Base-by-base conservation (phyloP, 2,329 filamentous ascomycete species). In the Pyrenophora seminiperda region DNA sequence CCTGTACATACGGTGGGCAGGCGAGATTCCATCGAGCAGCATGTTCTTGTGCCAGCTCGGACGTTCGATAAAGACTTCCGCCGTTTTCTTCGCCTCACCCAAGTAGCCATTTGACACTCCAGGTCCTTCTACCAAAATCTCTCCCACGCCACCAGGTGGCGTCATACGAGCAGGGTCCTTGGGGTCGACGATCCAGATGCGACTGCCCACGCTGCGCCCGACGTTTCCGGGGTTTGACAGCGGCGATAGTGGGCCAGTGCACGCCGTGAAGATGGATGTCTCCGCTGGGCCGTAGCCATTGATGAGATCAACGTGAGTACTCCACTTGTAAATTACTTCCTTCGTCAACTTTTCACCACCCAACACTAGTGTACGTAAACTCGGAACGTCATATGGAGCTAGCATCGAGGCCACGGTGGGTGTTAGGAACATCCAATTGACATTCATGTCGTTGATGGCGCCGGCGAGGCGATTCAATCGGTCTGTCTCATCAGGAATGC, bases 201-300 rank as follows among this genome's bases (percentile, higher is more conserved):
- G 39, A n/a, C 39, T 41, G 18, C 39, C 39, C 1, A 41, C 24
- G 29, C 27, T 3, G 3, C 14, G 14, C 15, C 39, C 27, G 31
- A 41, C 14, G 11, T 20, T 31, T 22, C 24, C 11, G 17, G 39
- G 39, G 31, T 14, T n/a, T 5, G 14, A 31, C 15, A 19, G 17
- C 13, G 39, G n/a, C 10, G 39, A 31, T 15, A 41, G n/a, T 7
- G 14, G 27, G 3, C 5, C 11, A 32, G 39, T 19, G 14, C 32
- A 34, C 5, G 27, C 11, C 3, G 29, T 18, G 39, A 31, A 31
- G 3, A 41, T 30, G 17, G 24, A 31, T 7, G 39, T 18, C 29
- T 41, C 39, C n/a, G 39, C 29, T 32, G 27, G 39, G 7, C 39
- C 39, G 29, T 41, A 41, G 4, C 27, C 27, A 31, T 41, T 41